These are phyloP conservation scores for Didymella glomerata DNA, from an alignment of 2,329 filamentous ascomycete genomes.

Conservation along the genomic window DNA sequence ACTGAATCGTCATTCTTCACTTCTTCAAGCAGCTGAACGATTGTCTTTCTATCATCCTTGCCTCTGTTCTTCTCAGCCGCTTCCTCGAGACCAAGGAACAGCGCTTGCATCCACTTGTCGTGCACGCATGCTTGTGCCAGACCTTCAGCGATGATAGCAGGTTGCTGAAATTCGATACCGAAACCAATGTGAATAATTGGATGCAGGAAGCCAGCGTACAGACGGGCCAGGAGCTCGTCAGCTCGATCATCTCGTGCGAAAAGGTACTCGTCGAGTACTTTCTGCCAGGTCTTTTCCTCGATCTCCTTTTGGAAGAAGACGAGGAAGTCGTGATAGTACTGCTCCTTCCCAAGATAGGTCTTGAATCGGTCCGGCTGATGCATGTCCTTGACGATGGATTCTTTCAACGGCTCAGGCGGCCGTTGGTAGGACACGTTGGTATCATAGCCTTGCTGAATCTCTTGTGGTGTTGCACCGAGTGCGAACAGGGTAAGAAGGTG, in stretches of 20 bases:
- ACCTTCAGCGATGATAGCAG: conserved; percentile 80
- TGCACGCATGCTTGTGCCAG: conserved; percentile 81
- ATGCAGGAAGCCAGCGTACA: conserved; percentile 77
- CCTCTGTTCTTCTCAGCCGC: conserved; percentile 48
- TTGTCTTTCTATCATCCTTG: conserved; percentile 41
- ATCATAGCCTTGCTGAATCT: conserved; percentile 71
- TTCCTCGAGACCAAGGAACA: conserved; percentile 65
- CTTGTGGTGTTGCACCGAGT: conserved; percentile 69
- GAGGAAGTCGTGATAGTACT: conserved; percentile 77
- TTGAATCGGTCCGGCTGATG: conserved; percentile 65
- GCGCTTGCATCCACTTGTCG: conserved; percentile 61
- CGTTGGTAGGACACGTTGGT: conserved; percentile 73
- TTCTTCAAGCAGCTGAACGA: conserved; percentile 69
- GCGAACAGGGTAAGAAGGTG: conserved; percentile 79
- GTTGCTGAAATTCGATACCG: conserved; percentile 82
- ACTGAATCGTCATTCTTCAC: conserved; percentile 67
- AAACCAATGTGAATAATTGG: conserved; percentile 87
- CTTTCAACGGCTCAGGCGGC: conserved; percentile 57
- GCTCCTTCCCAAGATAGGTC: conserved; percentile 68
- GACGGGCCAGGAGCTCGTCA: conserved; percentile 72
- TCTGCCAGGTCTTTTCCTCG: conserved; percentile 67
- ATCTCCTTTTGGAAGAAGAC: conserved; percentile 80
- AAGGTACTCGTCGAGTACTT: conserved; percentile 71
- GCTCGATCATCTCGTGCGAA: conserved; percentile 72
- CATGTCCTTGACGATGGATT: conserved; percentile 64